Percentiles rank a stretch among this genome's conserved stretches.
Conservation (phyloP, 148 eudicot genomes). For the Mesembryanthemum crystallinum region DNA sequence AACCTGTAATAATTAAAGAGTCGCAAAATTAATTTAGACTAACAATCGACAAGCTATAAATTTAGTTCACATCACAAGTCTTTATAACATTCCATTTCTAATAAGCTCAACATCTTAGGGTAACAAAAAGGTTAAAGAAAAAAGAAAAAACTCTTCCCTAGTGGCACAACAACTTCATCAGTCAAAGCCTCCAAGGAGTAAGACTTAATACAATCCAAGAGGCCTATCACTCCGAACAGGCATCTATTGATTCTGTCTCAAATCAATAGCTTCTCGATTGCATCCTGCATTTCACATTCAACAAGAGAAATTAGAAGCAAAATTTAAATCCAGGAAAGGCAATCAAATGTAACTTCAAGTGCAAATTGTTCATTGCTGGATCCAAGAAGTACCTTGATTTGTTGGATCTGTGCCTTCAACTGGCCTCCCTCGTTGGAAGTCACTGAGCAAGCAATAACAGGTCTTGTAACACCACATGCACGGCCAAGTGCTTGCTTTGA, state of each 20-base stretch:
- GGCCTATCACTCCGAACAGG: constrained; percentile 83
- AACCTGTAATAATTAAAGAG: neutral
- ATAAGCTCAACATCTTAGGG: neutral
- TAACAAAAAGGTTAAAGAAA: neutral
- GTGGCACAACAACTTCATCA: constrained; percentile 48
- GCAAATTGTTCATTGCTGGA: neutral
- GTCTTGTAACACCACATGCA: constrained; percentile 90
- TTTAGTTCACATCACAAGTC: constrained; percentile 22
- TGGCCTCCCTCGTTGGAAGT: constrained; percentile 95
- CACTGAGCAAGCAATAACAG: constrained; percentile 94
- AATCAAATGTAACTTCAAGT: neutral
- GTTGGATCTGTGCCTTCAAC: constrained; percentile 81
- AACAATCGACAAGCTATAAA: constrained; percentile 15
- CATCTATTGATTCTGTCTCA: constrained; percentile 29
- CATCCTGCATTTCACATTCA: constrained; percentile 48
- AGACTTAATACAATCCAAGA: constrained; percentile 32
- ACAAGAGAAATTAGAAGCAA: neutral
- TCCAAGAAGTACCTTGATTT: constrained; percentile 57
- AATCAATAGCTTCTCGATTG: constrained; percentile 88
- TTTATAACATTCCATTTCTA: neutral
- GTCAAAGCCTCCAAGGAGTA: constrained; percentile 70
- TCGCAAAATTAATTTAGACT: constrained; percentile 2
- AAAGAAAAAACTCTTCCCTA: constrained; percentile 22
- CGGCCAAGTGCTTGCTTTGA: constrained; percentile 96
- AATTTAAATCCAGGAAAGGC: neutral